A percentile compares a stretch with the other conserved stretches of the same genome.
Conservation (phyloP, 805 yeast genomes). For the Cyberlindnera maclurae region DNA sequence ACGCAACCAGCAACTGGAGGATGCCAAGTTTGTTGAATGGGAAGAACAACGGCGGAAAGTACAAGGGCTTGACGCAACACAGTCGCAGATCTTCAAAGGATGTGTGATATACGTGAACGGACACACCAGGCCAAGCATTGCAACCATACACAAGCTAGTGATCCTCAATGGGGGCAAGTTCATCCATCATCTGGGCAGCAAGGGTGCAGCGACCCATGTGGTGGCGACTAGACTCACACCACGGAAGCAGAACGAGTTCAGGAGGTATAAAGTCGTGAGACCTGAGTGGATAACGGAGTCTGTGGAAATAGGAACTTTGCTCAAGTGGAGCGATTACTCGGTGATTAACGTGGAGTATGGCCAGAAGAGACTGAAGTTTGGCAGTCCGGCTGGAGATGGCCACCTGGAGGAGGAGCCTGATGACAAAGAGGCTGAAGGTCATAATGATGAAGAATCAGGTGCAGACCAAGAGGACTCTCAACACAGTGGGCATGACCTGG, state of each 20-base stretch:
- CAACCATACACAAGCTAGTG: constrained; percentile 62
- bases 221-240: constrained; percentile 77
- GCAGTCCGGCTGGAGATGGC: constrained; percentile 2
- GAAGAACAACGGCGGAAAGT: constrained; percentile 30
- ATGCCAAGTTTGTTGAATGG: constrained; percentile 43
- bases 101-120: constrained; percentile 84
- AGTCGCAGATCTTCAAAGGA: constrained; percentile 42
- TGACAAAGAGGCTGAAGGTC: constrained; percentile 7
- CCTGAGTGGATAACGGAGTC: constrained; percentile 81
- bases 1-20: constrained; percentile 53
- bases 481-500: background rate
- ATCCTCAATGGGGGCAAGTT: constrained; percentile 77
- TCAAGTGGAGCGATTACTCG: constrained; percentile 68
- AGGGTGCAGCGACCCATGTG: constrained; percentile 76
- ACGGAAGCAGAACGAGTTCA: constrained; percentile 57
- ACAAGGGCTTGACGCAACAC: constrained; percentile 6
- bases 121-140: constrained; percentile 73
- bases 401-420: constrained; percentile 3
- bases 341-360: constrained; percentile 47
- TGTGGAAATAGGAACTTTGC: constrained; percentile 36
- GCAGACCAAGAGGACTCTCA: too few relatives aligned
- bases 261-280: constrained; percentile 63
- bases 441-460: constrained; percentile 4
- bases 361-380: constrained; percentile 36
- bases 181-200: constrained; percentile 58